These are phyloP conservation scores for Mimosa pudica DNA, from an alignment of 306 rosid species.

Conservation along the genomic window DNA sequence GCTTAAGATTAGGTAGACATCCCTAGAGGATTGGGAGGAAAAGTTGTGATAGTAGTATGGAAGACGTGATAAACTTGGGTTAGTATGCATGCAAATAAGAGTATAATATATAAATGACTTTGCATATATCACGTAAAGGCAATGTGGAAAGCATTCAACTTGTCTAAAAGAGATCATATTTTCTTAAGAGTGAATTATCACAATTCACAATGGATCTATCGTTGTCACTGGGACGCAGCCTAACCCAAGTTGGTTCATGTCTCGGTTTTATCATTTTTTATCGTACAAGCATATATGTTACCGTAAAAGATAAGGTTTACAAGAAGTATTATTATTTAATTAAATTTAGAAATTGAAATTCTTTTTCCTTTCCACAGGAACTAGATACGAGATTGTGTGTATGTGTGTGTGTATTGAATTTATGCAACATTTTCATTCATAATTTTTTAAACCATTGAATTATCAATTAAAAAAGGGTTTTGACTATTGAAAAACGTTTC, in stretches of 20 bases:
- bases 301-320: no score
- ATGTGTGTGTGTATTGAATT: no score
- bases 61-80: background rate
- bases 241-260: background rate
- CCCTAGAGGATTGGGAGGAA: background rate
- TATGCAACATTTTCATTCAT: no score
- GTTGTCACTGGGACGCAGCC: background rate
- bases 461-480: no score
- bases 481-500: background rate
- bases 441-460: no score
- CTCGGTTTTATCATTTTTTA: background rate
- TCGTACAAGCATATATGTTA: background rate
- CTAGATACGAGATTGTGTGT: no score
- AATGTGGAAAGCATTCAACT: background rate
- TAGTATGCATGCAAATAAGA: background rate
- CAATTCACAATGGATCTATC: background rate
- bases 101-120: background rate
- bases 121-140: background rate
- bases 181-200: background rate
- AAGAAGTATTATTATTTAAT: no score
- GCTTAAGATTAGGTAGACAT: background rate
- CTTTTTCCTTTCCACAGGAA: no score
- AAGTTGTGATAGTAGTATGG: background rate
- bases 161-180: background rate
- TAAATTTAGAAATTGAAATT: no score